Evolutionary conservation across 1,284 basidiomycete genomes (phyloP), one percentile per base, ranked within the genome.

Genomic region (Ustilago esculenta): DNA sequence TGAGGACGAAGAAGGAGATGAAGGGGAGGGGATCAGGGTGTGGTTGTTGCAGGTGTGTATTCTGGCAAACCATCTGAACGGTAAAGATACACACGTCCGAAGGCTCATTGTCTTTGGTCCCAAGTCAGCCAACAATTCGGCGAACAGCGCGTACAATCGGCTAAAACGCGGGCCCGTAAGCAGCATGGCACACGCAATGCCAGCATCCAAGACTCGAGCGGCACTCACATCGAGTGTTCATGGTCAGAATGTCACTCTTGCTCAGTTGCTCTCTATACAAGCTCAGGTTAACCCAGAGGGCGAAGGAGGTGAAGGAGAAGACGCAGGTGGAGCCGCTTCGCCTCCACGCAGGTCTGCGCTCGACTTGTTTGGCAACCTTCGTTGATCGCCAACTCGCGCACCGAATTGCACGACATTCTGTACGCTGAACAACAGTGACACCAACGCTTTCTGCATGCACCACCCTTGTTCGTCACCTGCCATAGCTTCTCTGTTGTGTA

Each of bases 51-150:
- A 98, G 77, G 86, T 98, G 27, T 89, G 94, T 58, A 88, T 99
- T 50, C 85, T 94, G 18, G 89, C 91, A 18, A 98, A 98, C 80
- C 94, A 98, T 79, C 90, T 96, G 87, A 97, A 95, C 74, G 96
- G 96, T 4, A 98, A 98, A 82, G 96, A 99, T 83, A 98, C 96
- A 9, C 96, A 98, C 83, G 90, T 98, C 14, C 88, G 96, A 17
- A 92, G 94, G 1, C 83, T 98, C 36, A 88, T 87, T 48, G 87
- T 98, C 20, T 88, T 93, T 60, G 95, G 94, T 0, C 91, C 93
- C 20, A 55, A 54, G 27, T 6, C 34, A 11, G 37, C 3, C 39
- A 18, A 14, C 17, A 29, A 44, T n/a, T 20, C 20, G 5, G n/a
- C 21, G 15, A 17, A 11, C 9, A 34, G 24, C 17, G 14, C 32